Base-by-base conservation (phyloP, 352 stramenopile species). In the Phytophthora pseudosyringae region DNA sequence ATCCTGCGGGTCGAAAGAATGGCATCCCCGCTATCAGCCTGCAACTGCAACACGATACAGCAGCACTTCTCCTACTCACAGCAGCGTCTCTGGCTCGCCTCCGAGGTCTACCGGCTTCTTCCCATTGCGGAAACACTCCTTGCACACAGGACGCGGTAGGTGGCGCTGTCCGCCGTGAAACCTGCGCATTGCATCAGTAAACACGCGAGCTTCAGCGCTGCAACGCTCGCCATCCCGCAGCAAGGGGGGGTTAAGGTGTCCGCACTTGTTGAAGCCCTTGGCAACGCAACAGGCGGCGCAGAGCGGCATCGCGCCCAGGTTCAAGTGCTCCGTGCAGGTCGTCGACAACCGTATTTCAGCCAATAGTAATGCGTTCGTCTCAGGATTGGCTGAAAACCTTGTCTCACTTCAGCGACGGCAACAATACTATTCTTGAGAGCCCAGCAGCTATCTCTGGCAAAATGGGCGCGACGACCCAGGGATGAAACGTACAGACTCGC, bases 231-330 rank as follows among this genome's bases (percentile, higher is more conserved):
- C 15, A 28, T 44, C 3, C 16, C 21, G 13, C 6, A 4, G 11
- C 5, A 12, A 11, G 33, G 10, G 10, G 21, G 11, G 2, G 10
- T 29, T 6, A 25, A 18, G 36, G 4, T 26, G 10, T 12, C 31
- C 69, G 39, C 59, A 90, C 86, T 89, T 91, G 76, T 95, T 95
- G 52, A 91, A 81, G 47, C 86, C 86, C 61, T 91, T 92, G 55
- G 77, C 78, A 55, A 86, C 67, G 48, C 71, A 77, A 62, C 86
- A 95, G 13, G 81, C 82, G 25, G 82, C 73, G 58, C 86, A 95
- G 49, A 90, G 77, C 33, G 83, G 83, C 86, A 94, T 94, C 18
- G 21, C 64, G 33, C 7, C 21, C 13, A 62, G 25, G 60, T 66
- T 61, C 53, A 67, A 69, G 64, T 59, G n/a, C n/a, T n/a, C n/a